These are phyloP conservation scores for Aethionema arabicum DNA, from an alignment of 345 rosid genomes.

Conservation along the genomic window DNA sequence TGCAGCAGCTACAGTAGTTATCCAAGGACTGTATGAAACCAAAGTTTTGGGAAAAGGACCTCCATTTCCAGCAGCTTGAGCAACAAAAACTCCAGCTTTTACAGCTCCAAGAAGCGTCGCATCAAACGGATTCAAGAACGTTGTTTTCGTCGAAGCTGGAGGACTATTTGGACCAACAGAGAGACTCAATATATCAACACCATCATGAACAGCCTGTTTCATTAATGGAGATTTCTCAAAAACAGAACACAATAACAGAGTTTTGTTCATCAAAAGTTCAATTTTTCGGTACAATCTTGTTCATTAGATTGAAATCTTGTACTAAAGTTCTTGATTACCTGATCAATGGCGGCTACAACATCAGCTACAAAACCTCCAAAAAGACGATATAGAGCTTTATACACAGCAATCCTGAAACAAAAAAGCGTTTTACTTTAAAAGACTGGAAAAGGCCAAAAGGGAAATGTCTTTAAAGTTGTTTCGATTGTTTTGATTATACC, in stretches of 20 bases:
- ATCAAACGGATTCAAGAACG: constrained; percentile 92
- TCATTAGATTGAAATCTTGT: neutral
- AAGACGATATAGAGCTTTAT: constrained; percentile 93
- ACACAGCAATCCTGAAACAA: constrained; percentile 77
- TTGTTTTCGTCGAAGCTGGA: constrained; percentile 79
- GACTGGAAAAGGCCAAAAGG: constrained; percentile 9
- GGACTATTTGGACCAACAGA: constrained; percentile 98
- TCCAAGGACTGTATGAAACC: constrained; percentile 98
- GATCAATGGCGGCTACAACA: constrained; percentile 99
- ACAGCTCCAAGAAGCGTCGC: constrained; percentile 94
- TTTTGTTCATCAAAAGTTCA: neutral
- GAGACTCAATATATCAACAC: constrained; percentile 93
- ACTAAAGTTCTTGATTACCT: constrained; percentile 45
- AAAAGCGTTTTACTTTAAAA: constrained; percentile 5
- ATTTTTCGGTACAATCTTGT: constrained; percentile 6
- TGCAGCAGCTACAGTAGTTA: constrained; percentile 94
- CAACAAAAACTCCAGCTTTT: constrained; percentile 97
- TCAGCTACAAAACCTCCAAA: constrained; percentile 96
- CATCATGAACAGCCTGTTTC: constrained; percentile 94
- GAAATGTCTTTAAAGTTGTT: neutral
- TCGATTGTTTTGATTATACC: constrained; percentile 46
- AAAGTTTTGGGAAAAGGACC: constrained; percentile 96
- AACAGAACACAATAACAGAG: constrained; percentile 16
- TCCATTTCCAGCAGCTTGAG: constrained; percentile 97
- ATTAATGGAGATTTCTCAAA: constrained; percentile 13